Base-by-base conservation (phyloP, 2,329 filamentous ascomycete genomes). In the Exutisphaerella laricina region DNA sequence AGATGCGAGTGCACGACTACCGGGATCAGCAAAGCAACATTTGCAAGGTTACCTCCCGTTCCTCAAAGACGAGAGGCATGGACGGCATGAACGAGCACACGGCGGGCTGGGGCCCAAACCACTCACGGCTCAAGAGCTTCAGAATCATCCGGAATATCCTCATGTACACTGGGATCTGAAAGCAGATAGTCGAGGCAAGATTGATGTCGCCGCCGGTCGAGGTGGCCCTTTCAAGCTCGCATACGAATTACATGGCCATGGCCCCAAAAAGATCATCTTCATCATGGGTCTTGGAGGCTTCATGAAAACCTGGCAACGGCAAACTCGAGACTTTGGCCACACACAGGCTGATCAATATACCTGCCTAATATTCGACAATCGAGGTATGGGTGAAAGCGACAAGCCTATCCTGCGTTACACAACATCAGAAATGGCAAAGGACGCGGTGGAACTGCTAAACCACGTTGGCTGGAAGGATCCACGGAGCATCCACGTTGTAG, bases 241-340 rank as follows among this genome's bases (percentile, higher is more conserved):
- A 40, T 94, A 85, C 74, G 85, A 92, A 65, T 71, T 92, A 35
- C 87, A 94, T 68, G 86, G 88, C 43, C 68, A 74, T 48, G 87
- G 86, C 3, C 77, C 82, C 35, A 72, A 76, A 51, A 84, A 85
- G 68, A 67, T 92, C 51, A 71, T 88, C 56, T 80, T 85, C 69
- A 75, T 94, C 57, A 88, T 88, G 81, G 88, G 88, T 50, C 74
- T 94, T 3, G 86, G 82, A 26, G 80, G 81, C 43, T 73, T 73
- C 57, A 77, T 73, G 61, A 73, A 78, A 31, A 75, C 80, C 43
- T 94, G 85, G 85, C 87, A 94, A 69, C 79, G 85, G 40, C 88
- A 94, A 62, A 92, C 83, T 7, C 78, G 83, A 53, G 75, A 87
- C 67, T 90, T 94, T 59, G 86, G 85, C 39, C 88, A 94, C 66